A percentile compares a stretch with the other conserved stretches of the same genome.
These are phyloP conservation scores for Metschnikowia bowlesiae DNA, from an alignment of 805 yeast genomes.

Conservation along the genomic window DNA sequence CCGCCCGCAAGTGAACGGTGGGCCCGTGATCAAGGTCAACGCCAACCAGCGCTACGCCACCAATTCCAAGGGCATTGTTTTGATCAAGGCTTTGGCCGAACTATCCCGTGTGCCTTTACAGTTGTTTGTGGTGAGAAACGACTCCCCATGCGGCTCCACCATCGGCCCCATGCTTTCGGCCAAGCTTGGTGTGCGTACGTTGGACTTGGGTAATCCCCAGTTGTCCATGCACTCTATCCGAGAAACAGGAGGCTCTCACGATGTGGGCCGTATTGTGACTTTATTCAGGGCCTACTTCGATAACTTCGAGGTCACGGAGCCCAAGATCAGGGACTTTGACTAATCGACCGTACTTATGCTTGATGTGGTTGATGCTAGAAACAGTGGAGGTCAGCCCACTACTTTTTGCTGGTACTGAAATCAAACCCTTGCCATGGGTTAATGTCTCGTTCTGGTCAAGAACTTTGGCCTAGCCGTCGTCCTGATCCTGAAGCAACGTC, in stretches of 20 bases:
- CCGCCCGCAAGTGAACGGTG: constrained; percentile 75
- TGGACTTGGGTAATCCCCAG: constrained; percentile 90
- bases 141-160: constrained; percentile 92
- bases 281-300: constrained; percentile 63
- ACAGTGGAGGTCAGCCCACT: too few relatives aligned
- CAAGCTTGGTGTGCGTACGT: constrained; percentile 77
- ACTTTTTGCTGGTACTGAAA: too few relatives aligned
- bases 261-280: constrained; percentile 56
- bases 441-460: too few relatives aligned
- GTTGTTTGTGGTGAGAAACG: constrained; percentile 88
- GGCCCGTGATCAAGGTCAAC: constrained; percentile 90
- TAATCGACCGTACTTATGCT: too few relatives aligned
- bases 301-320: constrained; percentile 27
- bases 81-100: constrained; percentile 69
- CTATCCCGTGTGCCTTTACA: constrained; percentile 75
- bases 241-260: constrained; percentile 83
- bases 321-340: not conserved
- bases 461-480: too few relatives aligned
- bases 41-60: constrained; percentile 96
- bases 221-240: constrained; percentile 91
- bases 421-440: too few relatives aligned
- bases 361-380: too few relatives aligned
- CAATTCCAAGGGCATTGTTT: constrained; percentile 81
- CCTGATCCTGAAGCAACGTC: too few relatives aligned
- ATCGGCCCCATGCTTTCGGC: constrained; percentile 93